These are phyloP conservation scores for Lagerstroemia speciosa DNA, from an alignment of 345 rosid species.

Conservation along the genomic window DNA sequence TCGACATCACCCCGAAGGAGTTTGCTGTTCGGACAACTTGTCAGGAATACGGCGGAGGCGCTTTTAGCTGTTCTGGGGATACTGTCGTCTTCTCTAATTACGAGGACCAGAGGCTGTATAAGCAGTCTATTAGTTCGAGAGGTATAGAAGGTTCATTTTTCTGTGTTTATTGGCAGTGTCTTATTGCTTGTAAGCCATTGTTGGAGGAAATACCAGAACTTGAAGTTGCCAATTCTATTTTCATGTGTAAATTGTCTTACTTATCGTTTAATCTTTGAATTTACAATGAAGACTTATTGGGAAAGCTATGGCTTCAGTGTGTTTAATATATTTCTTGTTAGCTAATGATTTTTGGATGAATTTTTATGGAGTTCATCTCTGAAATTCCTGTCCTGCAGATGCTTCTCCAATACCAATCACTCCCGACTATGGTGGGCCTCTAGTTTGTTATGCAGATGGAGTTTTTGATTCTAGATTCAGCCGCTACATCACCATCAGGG, in stretches of 20 bases:
- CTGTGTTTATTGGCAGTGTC: not conserved
- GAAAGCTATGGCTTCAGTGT: not conserved
- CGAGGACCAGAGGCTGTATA: slow-evolving; percentile 78
- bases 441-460: slow-evolving; percentile 77
- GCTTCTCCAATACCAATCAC: slow-evolving; percentile 56
- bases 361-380: not conserved
- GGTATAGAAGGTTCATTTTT: slow-evolving; percentile 20
- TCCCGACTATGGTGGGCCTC: slow-evolving; percentile 65
- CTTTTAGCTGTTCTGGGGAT: slow-evolving; percentile 48
- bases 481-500: slow-evolving; percentile 68
- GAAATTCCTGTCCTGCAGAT: slow-evolving; percentile 26
- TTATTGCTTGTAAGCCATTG: not conserved
- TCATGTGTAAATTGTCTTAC: not conserved
- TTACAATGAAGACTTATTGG: not conserved
- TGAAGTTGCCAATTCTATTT: not conserved
- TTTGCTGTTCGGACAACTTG: slow-evolving; percentile 65
- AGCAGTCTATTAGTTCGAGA: slow-evolving; percentile 32
- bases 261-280: not conserved
- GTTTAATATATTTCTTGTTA: not conserved
- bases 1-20: slow-evolving; percentile 75
- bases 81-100: slow-evolving; percentile 70
- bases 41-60: slow-evolving; percentile 98
- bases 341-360: not conserved
- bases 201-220: not conserved
- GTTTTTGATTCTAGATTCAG: slow-evolving; percentile 58